Conservation (phyloP, 2,329 filamentous ascomycete species). For the Fusarium mangiferae region DNA sequence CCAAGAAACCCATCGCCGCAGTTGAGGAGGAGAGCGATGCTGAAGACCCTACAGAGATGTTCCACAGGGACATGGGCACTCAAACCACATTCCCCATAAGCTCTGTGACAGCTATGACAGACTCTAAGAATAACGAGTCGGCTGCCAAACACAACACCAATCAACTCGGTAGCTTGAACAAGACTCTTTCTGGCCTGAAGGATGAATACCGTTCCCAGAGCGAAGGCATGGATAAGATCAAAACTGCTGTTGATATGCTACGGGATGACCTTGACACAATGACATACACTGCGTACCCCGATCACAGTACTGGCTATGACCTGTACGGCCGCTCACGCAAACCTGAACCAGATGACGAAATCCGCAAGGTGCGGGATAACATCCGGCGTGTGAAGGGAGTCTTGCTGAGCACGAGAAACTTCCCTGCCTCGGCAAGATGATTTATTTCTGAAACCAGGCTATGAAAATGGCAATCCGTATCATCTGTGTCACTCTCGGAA, state of each 20-base stretch:
- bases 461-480: not conserved
- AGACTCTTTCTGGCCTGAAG: conserved; percentile 55
- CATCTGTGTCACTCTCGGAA: not conserved
- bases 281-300: conserved; percentile 56
- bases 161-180: conserved; percentile 56
- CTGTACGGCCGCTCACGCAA: conserved; percentile 57
- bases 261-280: conserved; percentile 73
- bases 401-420: conserved; percentile 78
- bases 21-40: conserved; percentile 57
- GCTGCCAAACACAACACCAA: conserved; percentile 53
- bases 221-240: conserved; percentile 61
- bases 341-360: conserved; percentile 73
- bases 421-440: conserved; percentile 62
- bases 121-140: conserved; percentile 37
- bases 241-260: conserved; percentile 66
- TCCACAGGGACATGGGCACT: conserved; percentile 82
- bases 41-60: conserved; percentile 79
- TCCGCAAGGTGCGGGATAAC: conserved; percentile 76
- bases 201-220: conserved; percentile 57
- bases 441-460: not conserved
- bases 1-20: conserved; percentile 36
- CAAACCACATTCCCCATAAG: conserved; percentile 69
- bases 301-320: conserved; percentile 53
- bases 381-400: conserved; percentile 84
- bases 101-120: conserved; percentile 21